A percentile compares a stretch with the other conserved stretches of the same genome.
Evolutionary conservation across 257 asterid genomes (phyloP).

Genomic region (Oldenlandia corymbosa): DNA sequence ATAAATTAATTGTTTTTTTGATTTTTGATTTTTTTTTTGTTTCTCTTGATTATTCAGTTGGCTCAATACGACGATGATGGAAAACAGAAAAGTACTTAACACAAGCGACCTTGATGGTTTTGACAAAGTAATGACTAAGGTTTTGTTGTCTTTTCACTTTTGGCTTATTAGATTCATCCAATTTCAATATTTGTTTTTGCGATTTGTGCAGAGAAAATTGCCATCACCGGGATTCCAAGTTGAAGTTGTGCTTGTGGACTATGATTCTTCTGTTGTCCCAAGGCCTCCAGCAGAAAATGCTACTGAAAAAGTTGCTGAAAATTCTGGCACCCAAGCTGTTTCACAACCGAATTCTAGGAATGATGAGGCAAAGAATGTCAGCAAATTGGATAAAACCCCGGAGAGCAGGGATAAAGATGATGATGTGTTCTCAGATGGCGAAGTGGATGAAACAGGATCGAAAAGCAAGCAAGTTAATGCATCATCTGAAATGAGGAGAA

Average conservation of each 20-base stretch:
- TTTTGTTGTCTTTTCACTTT: background rate
- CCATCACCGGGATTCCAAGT: constrained; percentile 97
- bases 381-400: constrained; percentile 30
- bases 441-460: constrained; percentile 41
- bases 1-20: too few relatives aligned
- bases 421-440: constrained; percentile 68
- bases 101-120: constrained; percentile 92
- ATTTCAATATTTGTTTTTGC: background rate
- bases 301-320: constrained; percentile 28
- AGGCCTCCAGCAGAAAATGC: constrained; percentile 38
- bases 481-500: constrained; percentile 27
- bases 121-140: constrained; percentile 62
- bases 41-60: constrained; percentile 51
- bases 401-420: constrained; percentile 37
- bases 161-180: background rate
- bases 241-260: constrained; percentile 83
- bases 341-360: constrained; percentile 31
- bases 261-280: constrained; percentile 38
- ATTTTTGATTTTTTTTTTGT: background rate
- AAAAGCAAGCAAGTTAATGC: constrained; percentile 28
- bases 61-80: constrained; percentile 96
- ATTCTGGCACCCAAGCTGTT: constrained; percentile 28
- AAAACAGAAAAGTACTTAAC: constrained; percentile 68
- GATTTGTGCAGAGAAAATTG: constrained; percentile 67
- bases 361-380: constrained; percentile 30